Evolutionary conservation across 139 green algal species (phyloP).

Genomic region (Volvox reticuliferus): DNA sequence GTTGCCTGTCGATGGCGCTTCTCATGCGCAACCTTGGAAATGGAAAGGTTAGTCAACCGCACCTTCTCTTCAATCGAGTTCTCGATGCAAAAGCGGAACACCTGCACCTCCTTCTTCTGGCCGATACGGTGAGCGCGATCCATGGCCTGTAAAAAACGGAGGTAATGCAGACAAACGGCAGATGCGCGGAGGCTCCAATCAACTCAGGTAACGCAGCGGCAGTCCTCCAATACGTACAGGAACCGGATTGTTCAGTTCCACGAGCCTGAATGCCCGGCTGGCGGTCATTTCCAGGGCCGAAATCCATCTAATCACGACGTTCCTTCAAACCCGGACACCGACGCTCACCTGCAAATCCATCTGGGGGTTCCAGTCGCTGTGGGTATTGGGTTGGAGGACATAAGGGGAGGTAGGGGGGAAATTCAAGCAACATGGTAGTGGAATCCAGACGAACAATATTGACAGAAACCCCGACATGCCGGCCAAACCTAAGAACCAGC

Average conservation of each 20-base stretch:
- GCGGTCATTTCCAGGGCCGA: too few species aligned
- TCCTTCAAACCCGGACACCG: too few species aligned
- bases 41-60: not conserved
- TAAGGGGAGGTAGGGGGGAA: not conserved
- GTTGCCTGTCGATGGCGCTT: too few species aligned
- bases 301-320: too few species aligned
- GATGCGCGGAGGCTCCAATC: too few species aligned
- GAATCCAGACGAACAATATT: not conserved
- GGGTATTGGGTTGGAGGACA: constrained; percentile 33
- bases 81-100: constrained; percentile 98
- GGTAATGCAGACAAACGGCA: not conserved
- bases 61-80: constrained; percentile 99
- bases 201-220: too few species aligned
- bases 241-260: too few species aligned
- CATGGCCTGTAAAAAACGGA: constrained; percentile 88
- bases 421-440: not conserved
- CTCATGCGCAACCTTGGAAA: too few species aligned
- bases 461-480: not conserved
- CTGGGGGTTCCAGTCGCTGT: constrained; percentile 93
- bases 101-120: constrained; percentile 99
- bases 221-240: too few species aligned
- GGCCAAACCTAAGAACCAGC: not conserved
- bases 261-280: too few species aligned
- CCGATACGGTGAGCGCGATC: constrained; percentile 98
- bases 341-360: constrained; percentile 87